These are phyloP conservation scores for Annulohypoxylon bovei DNA, from an alignment of 495 filamentous ascomycete genomes.

Conservation along the genomic window DNA sequence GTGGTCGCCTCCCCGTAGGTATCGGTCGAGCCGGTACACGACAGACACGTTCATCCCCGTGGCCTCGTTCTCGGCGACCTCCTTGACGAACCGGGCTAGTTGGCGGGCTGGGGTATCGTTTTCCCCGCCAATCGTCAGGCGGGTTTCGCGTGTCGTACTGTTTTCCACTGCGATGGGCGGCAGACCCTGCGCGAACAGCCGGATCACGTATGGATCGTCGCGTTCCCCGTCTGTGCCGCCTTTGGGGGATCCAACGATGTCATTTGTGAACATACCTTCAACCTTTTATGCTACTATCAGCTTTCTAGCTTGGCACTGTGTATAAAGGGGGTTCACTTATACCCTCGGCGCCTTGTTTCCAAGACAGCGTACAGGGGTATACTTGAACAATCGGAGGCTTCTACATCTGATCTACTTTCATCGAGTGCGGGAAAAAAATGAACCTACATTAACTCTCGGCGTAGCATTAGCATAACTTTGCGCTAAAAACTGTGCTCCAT, in stretches of 20 bases:
- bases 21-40: constrained; percentile 63
- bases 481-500: constrained; percentile 58
- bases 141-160: constrained; percentile 39
- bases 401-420: background rate
- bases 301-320: no score
- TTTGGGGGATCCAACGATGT: constrained; percentile 59
- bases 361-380: background rate
- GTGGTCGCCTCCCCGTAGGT: constrained; percentile 64
- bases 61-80: constrained; percentile 59
- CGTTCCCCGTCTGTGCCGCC: constrained; percentile 53
- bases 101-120: constrained; percentile 64
- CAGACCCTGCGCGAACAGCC: constrained; percentile 59
- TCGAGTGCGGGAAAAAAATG: background rate
- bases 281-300: constrained; percentile 45
- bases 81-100: constrained; percentile 62
- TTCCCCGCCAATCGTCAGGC: constrained; percentile 59
- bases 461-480: constrained; percentile 56
- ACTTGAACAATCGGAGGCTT: background rate
- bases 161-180: constrained; percentile 52
- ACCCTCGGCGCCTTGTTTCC: no score
- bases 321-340: no score
- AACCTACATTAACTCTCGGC: constrained; percentile 45
- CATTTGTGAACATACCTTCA: constrained; percentile 63
- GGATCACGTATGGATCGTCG: constrained; percentile 57
- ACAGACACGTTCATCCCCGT: constrained; percentile 57